Evolutionary conservation across 2,329 filamentous ascomycete genomes (phyloP).

Genomic region (Aspergillus sp.): DNA sequence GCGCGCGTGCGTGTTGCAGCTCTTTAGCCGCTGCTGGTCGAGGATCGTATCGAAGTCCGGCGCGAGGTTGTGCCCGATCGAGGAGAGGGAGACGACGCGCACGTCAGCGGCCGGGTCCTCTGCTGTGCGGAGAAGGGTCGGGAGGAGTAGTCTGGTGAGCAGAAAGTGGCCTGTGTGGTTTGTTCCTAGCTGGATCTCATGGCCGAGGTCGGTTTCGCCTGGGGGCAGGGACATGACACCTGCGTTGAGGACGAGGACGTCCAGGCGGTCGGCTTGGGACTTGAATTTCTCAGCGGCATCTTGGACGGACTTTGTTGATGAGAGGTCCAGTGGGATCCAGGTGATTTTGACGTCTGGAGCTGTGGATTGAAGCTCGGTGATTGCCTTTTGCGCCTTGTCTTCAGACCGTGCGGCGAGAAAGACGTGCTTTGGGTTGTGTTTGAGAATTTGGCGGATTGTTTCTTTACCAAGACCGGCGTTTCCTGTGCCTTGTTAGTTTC

Average conservation of each 20-base stretch:
- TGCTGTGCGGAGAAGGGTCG: slow-evolving; percentile 3
- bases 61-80: slow-evolving; percentile 6
- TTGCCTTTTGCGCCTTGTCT: slow-evolving; percentile 22
- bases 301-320: not conserved
- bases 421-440: slow-evolving; percentile 41
- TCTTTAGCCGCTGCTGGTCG: slow-evolving; percentile 29
- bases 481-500: slow-evolving; percentile 19
- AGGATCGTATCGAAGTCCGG: slow-evolving; percentile 28
- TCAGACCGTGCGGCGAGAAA: slow-evolving; percentile 38
- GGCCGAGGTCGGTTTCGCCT: slow-evolving; percentile 33
- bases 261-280: slow-evolving; percentile 18
- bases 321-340: slow-evolving; percentile 1
- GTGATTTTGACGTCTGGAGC: not conserved
- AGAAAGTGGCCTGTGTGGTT: slow-evolving; percentile 42
- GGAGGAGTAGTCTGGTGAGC: slow-evolving; percentile 23
- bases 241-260: slow-evolving; percentile 43
- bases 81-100: slow-evolving; percentile 10
- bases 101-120: slow-evolving; percentile 1
- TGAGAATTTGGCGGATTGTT: slow-evolving; percentile 42
- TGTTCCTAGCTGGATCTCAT: slow-evolving; percentile 41
- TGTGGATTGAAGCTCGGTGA: slow-evolving; percentile 1
- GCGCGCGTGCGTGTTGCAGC: slow-evolving; percentile 31
- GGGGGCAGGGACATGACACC: slow-evolving; percentile 43
- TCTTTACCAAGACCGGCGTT: slow-evolving; percentile 52
- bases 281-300: not conserved